Evolutionary conservation across 1,284 basidiomycete species (phyloP).

Genomic region (Trichosporon asahii): DNA sequence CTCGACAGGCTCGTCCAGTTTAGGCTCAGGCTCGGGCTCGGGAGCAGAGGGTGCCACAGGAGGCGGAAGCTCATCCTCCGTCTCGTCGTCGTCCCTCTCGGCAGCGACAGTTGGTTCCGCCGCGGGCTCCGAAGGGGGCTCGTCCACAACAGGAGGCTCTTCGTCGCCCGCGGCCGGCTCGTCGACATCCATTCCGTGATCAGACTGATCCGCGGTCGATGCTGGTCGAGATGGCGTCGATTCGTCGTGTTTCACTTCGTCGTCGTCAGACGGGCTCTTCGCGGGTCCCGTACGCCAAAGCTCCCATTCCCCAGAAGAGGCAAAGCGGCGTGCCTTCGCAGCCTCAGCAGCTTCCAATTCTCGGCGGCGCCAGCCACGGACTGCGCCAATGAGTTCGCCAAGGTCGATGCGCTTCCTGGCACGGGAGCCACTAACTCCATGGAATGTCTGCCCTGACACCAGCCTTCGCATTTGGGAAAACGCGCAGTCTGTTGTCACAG

Average conservation of each 20-base stretch:
- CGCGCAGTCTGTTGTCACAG: constrained; percentile 63
- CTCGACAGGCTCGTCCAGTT: not conserved
- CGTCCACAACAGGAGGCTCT: not conserved
- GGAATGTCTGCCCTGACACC: constrained; percentile 46
- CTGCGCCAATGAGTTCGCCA: constrained; percentile 65
- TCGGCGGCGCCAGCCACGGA: constrained; percentile 61
- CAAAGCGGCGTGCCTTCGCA: constrained; percentile 28
- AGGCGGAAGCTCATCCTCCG: constrained; percentile 10
- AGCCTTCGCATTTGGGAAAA: constrained; percentile 64
- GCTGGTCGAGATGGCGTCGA: not conserved
- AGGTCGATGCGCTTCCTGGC: constrained; percentile 54
- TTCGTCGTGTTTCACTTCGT: constrained; percentile 11
- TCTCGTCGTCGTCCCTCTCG: constrained; percentile 13
- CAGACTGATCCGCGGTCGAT: constrained; percentile 9
- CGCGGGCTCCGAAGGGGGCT: not conserved
- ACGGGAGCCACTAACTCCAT: constrained; percentile 23
- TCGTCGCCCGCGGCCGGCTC: constrained; percentile 1
- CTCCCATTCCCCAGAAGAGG: constrained; percentile 25
- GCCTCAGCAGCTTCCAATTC: constrained; percentile 42
- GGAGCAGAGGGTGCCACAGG: not conserved
- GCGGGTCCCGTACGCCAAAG: constrained; percentile 21
- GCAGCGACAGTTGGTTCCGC: not conserved
- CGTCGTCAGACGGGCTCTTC: constrained; percentile 7
- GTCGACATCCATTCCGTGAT: constrained; percentile 19
- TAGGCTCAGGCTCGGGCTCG: constrained; percentile 3